Base-by-base conservation (phyloP, 2,329 filamentous ascomycete species). In the Coleophoma cylindrospora region DNA sequence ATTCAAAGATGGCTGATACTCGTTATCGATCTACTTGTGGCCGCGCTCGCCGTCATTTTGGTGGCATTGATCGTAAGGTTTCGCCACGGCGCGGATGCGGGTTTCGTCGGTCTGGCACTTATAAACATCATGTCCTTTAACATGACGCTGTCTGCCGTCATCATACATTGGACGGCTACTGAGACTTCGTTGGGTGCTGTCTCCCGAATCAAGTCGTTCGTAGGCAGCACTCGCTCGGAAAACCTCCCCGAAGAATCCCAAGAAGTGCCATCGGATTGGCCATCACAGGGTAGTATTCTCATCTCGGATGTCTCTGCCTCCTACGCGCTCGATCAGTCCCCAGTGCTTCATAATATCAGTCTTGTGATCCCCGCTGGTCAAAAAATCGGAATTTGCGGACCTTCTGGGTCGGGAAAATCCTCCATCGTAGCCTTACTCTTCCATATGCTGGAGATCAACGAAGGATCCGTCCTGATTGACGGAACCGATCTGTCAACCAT, bases 1-100 rank as follows among this genome's bases (percentile, higher is more conserved):
- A 72, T 81, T 3, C 81, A 84, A 59, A 70, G 76, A 27, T 84
- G 80, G 80, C 68, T 84, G 1, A 68, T 62, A 0, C 67, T 83
- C 0, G 70, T 73, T 0, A 33, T 62, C 1, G 56, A 61, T 38
- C 34, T 61, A 0, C 37, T 59, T 21, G 55, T 59, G 2, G 49
- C 40, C 8, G 55, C 54, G 2, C 46, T 69, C 1, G 66, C 66
- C 3, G 53, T 62, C 22, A 51, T 64, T 17, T 48, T 70, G 41
- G 61, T 64, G 10, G 57, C 61, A 2, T 56, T 72, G 3, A 59
- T 63, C 6, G 61, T 67, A 3, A 52, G 57, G 38, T 54, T 67
- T 38, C 58, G 60, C 10, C 45, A 55, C 32, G 45, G 37, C 2
- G 43, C 55, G 5, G 52, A 56, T 40, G 49, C 60, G 4, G 60